Percentiles rank a stretch among this genome's conserved stretches.
phyloP scores from a whole-genome alignment of 257 asterid genomes.

The Schizonepeta tenuifolia region DNA sequence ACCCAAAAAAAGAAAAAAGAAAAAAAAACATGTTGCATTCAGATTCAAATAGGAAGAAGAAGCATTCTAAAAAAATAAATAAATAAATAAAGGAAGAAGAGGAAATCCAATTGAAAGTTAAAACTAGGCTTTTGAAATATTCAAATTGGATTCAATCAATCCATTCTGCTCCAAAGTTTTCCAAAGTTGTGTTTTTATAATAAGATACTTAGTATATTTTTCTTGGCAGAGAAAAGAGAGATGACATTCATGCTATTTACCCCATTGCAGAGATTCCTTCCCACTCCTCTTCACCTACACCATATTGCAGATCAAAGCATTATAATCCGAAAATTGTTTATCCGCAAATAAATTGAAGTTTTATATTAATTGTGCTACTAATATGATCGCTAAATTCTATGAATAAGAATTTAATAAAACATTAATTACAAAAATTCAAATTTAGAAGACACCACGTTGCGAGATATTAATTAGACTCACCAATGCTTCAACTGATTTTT shows the following conservation, averaged over 20 bases:
- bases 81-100: no score
- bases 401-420: neutral
- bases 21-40: no score
- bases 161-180: no score
- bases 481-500: conserved; percentile 69
- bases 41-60: no score
- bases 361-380: neutral
- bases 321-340: neutral
- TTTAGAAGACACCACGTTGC: neutral
- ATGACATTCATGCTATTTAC: conserved; percentile 36
- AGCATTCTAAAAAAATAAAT: no score
- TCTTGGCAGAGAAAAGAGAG: neutral
- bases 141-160: no score
- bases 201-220: neutral
- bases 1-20: no score
- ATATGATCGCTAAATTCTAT: neutral
- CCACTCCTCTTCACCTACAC: conserved; percentile 83
- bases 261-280: conserved; percentile 87
- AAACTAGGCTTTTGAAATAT: no score
- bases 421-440: neutral
- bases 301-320: neutral
- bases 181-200: neutral
- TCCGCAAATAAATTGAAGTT: neutral
- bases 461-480: conserved; percentile 40
- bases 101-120: no score